These are phyloP conservation scores for Boletus vermiculosoides DNA, from an alignment of 768 basidiomycete species.

Conservation along the genomic window DNA sequence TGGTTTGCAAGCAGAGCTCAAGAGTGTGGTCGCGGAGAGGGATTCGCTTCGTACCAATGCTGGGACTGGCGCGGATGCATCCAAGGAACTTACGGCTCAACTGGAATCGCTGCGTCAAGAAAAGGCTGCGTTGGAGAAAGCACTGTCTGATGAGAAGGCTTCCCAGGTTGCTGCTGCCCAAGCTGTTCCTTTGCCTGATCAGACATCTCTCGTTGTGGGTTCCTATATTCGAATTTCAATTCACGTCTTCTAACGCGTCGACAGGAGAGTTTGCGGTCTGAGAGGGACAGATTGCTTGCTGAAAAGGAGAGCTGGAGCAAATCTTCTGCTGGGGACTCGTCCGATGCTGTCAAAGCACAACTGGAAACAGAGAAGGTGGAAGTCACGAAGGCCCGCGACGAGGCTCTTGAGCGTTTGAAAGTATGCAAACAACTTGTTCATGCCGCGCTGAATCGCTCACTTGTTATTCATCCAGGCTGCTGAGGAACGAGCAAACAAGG, in stretches of 20 bases:
- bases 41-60: slow-evolving; percentile 25
- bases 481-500: slow-evolving; percentile 45
- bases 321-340: slow-evolving; percentile 19
- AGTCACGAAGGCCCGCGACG: slow-evolving; percentile 55
- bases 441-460: slow-evolving; percentile 1
- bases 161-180: slow-evolving; percentile 19
- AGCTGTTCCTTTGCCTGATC: slow-evolving; percentile 18
- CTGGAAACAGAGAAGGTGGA: slow-evolving; percentile 64
- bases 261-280: slow-evolving; percentile 52
- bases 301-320: slow-evolving; percentile 49
- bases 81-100: slow-evolving; percentile 35
- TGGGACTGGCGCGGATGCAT: slow-evolving; percentile 15
- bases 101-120: slow-evolving; percentile 38
- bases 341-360: slow-evolving; percentile 35
- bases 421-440: slow-evolving; percentile 33
- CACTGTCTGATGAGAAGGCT: slow-evolving; percentile 39
- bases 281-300: slow-evolving; percentile 59
- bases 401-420: slow-evolving; percentile 58
- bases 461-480: slow-evolving; percentile 31
- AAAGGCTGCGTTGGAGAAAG: slow-evolving; percentile 39
- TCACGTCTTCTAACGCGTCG: background rate
- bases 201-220: slow-evolving; percentile 35
- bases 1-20: slow-evolving; percentile 28
- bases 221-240: background rate
- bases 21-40: slow-evolving; percentile 29